phyloP scores from a whole-genome alignment of 768 basidiomycete species.

The Rubroboletus pulcherrimus region DNA sequence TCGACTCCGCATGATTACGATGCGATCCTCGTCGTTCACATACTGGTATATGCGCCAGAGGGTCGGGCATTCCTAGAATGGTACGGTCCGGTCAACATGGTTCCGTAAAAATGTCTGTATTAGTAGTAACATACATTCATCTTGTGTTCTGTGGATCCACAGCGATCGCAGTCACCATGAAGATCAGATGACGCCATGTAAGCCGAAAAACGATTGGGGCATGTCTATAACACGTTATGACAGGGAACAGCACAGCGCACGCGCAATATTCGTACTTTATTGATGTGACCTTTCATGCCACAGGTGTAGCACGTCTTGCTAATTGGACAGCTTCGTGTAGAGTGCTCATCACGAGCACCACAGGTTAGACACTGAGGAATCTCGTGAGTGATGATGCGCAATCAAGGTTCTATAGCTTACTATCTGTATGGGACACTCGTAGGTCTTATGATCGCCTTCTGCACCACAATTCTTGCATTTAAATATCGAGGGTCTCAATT shows the following conservation, averaged over 20 bases:
- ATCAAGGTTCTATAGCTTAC: slow-evolving; percentile 39
- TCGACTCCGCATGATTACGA: slow-evolving; percentile 41
- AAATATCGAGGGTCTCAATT: slow-evolving; percentile 42
- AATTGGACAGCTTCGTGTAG: slow-evolving; percentile 73
- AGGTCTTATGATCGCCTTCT: slow-evolving; percentile 66
- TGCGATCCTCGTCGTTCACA: slow-evolving; percentile 50
- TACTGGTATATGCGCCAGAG: slow-evolving; percentile 81
- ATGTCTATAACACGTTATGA: slow-evolving; percentile 43
- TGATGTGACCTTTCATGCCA: slow-evolving; percentile 82
- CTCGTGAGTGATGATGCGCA: neutral
- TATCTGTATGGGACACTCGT: slow-evolving; percentile 66
- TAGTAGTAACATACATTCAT: slow-evolving; percentile 47
- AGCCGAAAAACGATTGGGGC: slow-evolving; percentile 55
- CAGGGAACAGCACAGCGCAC: neutral
- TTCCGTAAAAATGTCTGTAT: neutral
- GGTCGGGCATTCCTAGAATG: slow-evolving; percentile 71
- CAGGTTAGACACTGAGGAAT: slow-evolving; percentile 68
- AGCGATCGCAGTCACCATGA: slow-evolving; percentile 61
- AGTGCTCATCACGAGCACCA: slow-evolving; percentile 76
- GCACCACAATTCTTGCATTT: slow-evolving; percentile 78
- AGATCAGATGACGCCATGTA: slow-evolving; percentile 14
- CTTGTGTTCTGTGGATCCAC: slow-evolving; percentile 60
- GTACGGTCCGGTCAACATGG: neutral
- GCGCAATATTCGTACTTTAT: slow-evolving; percentile 38
- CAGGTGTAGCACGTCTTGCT: slow-evolving; percentile 78